Base-by-base conservation (phyloP, 495 filamentous ascomycete genomes). In the Penicillium psychrofluorescens region DNA sequence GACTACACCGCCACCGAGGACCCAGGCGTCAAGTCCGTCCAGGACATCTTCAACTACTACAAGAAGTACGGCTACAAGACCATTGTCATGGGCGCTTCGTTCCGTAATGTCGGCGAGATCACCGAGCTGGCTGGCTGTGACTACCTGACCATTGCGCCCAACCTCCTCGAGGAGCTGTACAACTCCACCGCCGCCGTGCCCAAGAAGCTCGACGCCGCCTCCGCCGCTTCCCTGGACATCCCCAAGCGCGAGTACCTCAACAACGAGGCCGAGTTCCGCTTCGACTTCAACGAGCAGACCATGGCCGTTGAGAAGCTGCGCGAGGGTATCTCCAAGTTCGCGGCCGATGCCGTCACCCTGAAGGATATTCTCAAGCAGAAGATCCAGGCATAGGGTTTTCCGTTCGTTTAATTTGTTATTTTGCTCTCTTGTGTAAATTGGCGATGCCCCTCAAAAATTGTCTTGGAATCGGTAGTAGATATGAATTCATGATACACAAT, bases 11-110 rank as follows among this genome's bases (percentile, higher is more conserved):
- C 86, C 56, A 62, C 84, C 63, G 90, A 97, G 55, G 92, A 99
- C 78, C 92, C 92, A 43, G 92, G 92, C 71, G 92, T 99, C 71
- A 83, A 90, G 76, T 89, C 84, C 55, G 94, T 99, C 57, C 79
- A 95, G 80, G 59, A 55, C 64, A 99, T 99, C 78, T 99, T 85
- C 85, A 95, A 99, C 77, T 99, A 99, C 86, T 99, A 99, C 83
- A 99, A 99, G 88, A 99, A 96, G 78, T 85, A 76, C 69, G 89
- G 85, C 60, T 96, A 99, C 81, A 90, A 92, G 56, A 98, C 92
- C 66, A 95, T 95, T 58, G 92, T 99, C 64, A 99, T 99, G 92
- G 92, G 92, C 61, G 92, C 92, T 51, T 95, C 90, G 11, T 99
- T 99, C 87, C 78, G 92, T 58, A 95, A 86, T 74, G 69, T 73